Base-by-base conservation (phyloP, 352 stramenopile species). In the Peronospora belbahrii region DNA sequence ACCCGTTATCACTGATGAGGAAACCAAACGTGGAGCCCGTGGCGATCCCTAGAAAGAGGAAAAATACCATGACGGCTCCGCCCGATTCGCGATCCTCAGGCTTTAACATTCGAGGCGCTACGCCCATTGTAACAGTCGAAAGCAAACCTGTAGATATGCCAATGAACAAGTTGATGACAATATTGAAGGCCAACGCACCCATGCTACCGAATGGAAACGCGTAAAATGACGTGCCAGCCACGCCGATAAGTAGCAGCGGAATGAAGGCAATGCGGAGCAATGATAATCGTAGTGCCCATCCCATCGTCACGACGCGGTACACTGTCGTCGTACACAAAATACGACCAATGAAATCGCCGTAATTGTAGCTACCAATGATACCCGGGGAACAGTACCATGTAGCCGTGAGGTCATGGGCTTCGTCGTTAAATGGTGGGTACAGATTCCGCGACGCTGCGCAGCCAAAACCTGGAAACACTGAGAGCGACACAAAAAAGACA, bases 351-450 rank as follows among this genome's bases (percentile, higher is more conserved):
- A 78, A 79, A 37, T 85, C 70, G 11, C 73, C 73, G 58, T 74
- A 81, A 61, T 80, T 82, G 67, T 74, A 85, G 40, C 47, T 63
- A 15, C 56, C 71, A 25, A 84, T 68, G 46, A 83, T 73, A 11
- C 71, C 74, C 1, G 71, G 69, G 5, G 67, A 63, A 54, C 52
- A 70, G 39, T 76, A 82, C 74, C 72, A 85, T 3, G 47, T 49
- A 4, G 18, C 22, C 2, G 53, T 66, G 25, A 69, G 23, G 10
- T 11, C 17, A 24, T 70, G 44, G 9, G 19, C 19, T 22, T 51
- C 50, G n/a, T 55, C 18, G 7, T 19, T 59, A 44, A 65, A 75
- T 1, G 52, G 48, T 1, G 38, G 45, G 10, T 10, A 25, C 18
- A 82, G 42, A 51, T 73, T 73, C 37, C 57, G 52, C 7, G 43